phyloP scores from a whole-genome alignment of 306 rosid genomes.

The Fagus crenata region DNA sequence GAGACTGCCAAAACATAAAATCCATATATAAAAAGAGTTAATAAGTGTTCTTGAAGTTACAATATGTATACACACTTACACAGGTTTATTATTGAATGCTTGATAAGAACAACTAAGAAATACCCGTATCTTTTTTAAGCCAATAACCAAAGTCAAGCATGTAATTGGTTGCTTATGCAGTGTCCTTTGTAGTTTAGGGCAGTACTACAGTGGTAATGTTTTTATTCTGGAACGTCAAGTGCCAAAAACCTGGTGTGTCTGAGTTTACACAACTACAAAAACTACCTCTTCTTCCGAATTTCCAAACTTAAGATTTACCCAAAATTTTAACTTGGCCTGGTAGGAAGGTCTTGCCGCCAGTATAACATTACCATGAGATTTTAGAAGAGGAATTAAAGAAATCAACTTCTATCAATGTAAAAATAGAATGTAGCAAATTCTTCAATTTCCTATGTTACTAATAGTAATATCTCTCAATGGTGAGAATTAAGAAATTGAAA shows the following conservation, averaged over 20 bases:
- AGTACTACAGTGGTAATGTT: neutral
- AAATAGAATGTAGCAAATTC: neutral
- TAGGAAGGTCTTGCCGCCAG: neutral
- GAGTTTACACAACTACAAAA: neutral
- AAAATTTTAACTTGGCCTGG: neutral
- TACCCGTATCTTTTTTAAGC: neutral
- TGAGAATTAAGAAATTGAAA: neutral
- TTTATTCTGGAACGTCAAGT: neutral
- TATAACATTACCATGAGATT: neutral
- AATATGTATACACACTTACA: neutral
- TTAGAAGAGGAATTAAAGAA: neutral
- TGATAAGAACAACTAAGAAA: neutral
- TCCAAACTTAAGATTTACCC: neutral
- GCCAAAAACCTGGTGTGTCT: neutral
- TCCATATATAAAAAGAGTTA: constrained; percentile 2
- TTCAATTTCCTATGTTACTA: neutral
- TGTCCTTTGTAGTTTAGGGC: neutral
- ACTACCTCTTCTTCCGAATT: neutral
- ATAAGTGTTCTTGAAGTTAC: neutral
- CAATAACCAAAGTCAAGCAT: neutral
- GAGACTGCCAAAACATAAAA: constrained; percentile 46
- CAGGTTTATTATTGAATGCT: neutral
- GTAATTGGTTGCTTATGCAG: neutral
- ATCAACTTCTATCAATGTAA: neutral
- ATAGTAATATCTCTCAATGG: neutral